Evolutionary conservation across 768 basidiomycete species (phyloP).

Genomic region (Sporobolomyces roseus): DNA sequence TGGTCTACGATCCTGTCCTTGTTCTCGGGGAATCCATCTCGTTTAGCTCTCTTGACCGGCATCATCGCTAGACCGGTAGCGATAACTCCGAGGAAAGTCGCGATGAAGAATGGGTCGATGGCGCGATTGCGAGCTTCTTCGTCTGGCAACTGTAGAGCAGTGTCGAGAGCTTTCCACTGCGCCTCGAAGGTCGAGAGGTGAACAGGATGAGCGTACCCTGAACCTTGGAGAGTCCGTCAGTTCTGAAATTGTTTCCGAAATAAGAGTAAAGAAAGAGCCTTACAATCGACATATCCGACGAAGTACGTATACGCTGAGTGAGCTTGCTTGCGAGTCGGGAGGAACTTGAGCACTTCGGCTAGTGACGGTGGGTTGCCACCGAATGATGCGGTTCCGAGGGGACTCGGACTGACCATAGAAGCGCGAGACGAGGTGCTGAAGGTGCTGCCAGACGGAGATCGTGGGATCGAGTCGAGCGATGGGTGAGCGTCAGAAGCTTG

Average conservation of each 20-base stretch:
- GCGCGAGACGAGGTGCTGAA: background rate
- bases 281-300: too few relatives aligned
- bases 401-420: slow-evolving; percentile 11
- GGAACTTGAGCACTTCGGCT: slow-evolving; percentile 26
- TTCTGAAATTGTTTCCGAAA: too few relatives aligned
- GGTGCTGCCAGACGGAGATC: background rate
- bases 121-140: slow-evolving; percentile 16
- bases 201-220: slow-evolving; percentile 31
- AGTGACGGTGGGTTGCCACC: slow-evolving; percentile 21
- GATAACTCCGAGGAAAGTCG: slow-evolving; percentile 31
- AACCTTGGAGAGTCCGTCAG: too few relatives aligned
- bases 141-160: slow-evolving; percentile 20
- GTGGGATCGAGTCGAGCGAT: background rate
- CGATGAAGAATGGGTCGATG: slow-evolving; percentile 40
- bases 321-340: slow-evolving; percentile 18
- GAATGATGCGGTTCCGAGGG: slow-evolving; percentile 25
- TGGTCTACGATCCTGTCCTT: slow-evolving; percentile 28
- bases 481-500: background rate
- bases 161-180: slow-evolving; percentile 17
- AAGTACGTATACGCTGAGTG: slow-evolving; percentile 1
- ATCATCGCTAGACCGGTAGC: slow-evolving; percentile 36
- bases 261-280: too few relatives aligned
- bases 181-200: slow-evolving; percentile 28
- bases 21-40: slow-evolving; percentile 21
- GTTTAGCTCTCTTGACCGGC: slow-evolving; percentile 21